Base-by-base conservation (phyloP, 495 filamentous ascomycete genomes). In the Neurospora sp. region DNA sequence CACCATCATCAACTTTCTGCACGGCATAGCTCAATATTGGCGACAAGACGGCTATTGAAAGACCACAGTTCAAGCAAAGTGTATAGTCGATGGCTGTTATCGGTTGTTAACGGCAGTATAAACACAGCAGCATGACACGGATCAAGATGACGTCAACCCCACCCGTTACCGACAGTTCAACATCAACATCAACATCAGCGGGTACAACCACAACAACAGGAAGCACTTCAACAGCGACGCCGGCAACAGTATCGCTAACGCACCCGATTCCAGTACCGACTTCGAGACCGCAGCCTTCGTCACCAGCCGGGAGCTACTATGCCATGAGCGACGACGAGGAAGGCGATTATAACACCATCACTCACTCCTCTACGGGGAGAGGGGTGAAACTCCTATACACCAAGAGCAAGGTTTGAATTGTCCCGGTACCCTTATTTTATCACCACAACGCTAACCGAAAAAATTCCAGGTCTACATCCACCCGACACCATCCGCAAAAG, bases 291-390 rank as follows among this genome's bases (percentile, higher is more conserved):
- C 78, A 80, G 71, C 77, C 84, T 38, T 79, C 81, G 12, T 98
- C 96, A 31, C 94, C 96, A 7, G 86, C 93, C 1, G 94, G 92
- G 18, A 97, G 94, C 74, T 97, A 94, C 85, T 98, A 97, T 87
- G 96, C 94, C 77, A 86, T 98, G 84, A 97, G 94, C 81, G 96
- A 99, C 82, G 94, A 97, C 74, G 94, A 97, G 68, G 96, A 99
- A 81, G 90, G 89, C 75, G 96, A 94, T 75, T 99, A 99, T 82
- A 93, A 94, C 79, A 98, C 94, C 31, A 96, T 99, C 81, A 93
- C 93, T 10, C 93, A 96, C 80, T 89, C 90, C 16, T 88, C 85
- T 71, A 89, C 91, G 1, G 91, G 92, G 3, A 88, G 90, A 73
- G 95, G 96, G 7, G 96, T 99, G 53, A 99, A 98, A 84, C 85